These are phyloP conservation scores for Pelargonium myrrhifolium DNA, from an alignment of 441 rosid genomes.

Conservation along the genomic window DNA sequence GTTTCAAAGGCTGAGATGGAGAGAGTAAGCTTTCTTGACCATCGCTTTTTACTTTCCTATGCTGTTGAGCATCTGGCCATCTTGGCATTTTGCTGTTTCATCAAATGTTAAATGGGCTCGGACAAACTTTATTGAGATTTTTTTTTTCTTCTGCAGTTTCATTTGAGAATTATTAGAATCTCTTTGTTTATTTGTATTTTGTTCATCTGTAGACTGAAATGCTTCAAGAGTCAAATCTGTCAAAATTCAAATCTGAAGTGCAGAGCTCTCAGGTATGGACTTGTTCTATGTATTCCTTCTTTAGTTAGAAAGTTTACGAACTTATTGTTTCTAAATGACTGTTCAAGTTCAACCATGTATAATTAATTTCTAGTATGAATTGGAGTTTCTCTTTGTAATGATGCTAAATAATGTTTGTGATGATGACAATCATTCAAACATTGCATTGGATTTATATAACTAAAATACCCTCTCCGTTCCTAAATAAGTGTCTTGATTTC, in stretches of 20 bases:
- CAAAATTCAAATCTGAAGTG: slow-evolving; percentile 56
- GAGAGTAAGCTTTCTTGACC: slow-evolving; percentile 30
- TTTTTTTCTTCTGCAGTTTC: neutral
- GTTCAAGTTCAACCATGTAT: neutral
- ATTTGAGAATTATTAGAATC: neutral
- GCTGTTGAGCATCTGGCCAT: neutral
- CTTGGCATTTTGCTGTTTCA: neutral
- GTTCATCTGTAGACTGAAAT: slow-evolving; percentile 36
- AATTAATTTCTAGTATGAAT: too few relatives aligned
- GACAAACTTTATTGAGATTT: neutral
- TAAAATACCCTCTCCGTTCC: too few relatives aligned
- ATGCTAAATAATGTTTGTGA: neutral
- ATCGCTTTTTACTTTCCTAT: neutral
- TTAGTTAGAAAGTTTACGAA: neutral
- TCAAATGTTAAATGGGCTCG: neutral
- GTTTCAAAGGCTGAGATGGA: slow-evolving; percentile 59
- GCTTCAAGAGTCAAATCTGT: slow-evolving; percentile 49
- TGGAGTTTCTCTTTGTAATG: neutral
- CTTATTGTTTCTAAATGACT: neutral
- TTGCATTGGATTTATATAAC: neutral
- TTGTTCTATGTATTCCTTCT: neutral
- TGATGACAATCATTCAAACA: neutral
- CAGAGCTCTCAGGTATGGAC: slow-evolving; percentile 41
- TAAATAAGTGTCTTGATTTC: too few relatives aligned
- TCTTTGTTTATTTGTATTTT: slow-evolving; percentile 10